A percentile compares a stretch with the other conserved stretches of the same genome.
These are phyloP conservation scores for Lunularia cruciata DNA, from an alignment of 225 moss, liverwort and hornwort genomes.

Conservation along the genomic window DNA sequence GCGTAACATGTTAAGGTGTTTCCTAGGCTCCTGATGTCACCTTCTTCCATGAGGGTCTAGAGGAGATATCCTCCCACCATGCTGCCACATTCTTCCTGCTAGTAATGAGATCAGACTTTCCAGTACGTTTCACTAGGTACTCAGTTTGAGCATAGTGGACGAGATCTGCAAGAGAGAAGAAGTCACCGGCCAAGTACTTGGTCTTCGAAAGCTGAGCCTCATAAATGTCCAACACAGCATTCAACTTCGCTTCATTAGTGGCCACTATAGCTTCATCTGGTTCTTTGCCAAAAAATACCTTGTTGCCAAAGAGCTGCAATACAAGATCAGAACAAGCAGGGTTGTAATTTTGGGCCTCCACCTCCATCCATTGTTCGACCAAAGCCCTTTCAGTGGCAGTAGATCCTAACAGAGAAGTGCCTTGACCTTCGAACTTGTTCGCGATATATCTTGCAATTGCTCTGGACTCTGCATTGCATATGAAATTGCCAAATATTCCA, in stretches of 20 bases:
- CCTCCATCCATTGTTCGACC: constrained; percentile 37
- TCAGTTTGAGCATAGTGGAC: constrained; percentile 8
- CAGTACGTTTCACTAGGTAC: not conserved
- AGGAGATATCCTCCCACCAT: constrained; percentile 34
- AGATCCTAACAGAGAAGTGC: constrained; percentile 13
- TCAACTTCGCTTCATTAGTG: constrained; percentile 2
- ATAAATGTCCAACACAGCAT: constrained; percentile 29
- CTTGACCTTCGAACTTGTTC: constrained; percentile 30
- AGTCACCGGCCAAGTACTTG: constrained; percentile 42
- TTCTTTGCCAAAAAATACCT: not conserved
- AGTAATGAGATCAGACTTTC: not conserved
- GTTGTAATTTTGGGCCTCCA: constrained; percentile 28
- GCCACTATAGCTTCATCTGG: constrained; percentile 10
- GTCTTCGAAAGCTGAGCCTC: constrained; percentile 28
- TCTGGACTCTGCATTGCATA: too few relatives aligned
- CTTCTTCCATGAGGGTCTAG: constrained; percentile 32
- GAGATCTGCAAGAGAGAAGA: constrained; percentile 33
- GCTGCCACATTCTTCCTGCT: constrained; percentile 23
- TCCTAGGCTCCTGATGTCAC: too few relatives aligned
- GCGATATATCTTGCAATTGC: too few relatives aligned
- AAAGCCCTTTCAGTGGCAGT: constrained; percentile 11
- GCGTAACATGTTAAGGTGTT: too few relatives aligned
- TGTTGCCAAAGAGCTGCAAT: not conserved
- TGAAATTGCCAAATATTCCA: too few relatives aligned
- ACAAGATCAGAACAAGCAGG: not conserved